Conservation (phyloP, 2,329 filamentous ascomycete genomes). For the Colletotrichum brevisporum region DNA sequence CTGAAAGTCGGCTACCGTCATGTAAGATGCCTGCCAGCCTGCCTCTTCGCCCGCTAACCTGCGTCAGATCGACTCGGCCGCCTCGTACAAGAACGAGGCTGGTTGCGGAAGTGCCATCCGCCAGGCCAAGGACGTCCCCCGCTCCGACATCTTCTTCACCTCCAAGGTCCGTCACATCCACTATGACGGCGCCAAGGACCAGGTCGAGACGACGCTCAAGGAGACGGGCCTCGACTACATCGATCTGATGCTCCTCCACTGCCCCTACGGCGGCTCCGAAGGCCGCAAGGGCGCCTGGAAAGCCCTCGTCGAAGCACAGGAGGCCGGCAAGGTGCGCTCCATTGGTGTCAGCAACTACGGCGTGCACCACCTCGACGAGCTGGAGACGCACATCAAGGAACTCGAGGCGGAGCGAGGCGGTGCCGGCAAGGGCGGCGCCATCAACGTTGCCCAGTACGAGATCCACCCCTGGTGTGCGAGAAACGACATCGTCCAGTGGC, state of each 20-base stretch:
- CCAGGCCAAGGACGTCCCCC: conserved; percentile 55
- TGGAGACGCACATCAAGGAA: conserved; percentile 71
- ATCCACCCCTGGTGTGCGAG: conserved; percentile 90
- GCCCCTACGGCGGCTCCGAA: conserved; percentile 70
- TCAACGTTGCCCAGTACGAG: conserved; percentile 91
- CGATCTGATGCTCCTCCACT: conserved; percentile 76
- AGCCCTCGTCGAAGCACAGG: conserved; percentile 74
- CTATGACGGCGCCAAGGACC: conserved; percentile 75
- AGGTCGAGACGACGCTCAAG: conserved; percentile 74
- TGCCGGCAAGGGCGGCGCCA: conserved; percentile 76
- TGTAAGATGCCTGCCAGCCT: conserved; percentile 48
- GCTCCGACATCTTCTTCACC: conserved; percentile 68
- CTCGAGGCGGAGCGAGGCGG: conserved; percentile 73
- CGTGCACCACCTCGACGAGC: conserved; percentile 72
- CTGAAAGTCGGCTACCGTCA: conserved; percentile 68
- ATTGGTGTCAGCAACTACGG: conserved; percentile 78
- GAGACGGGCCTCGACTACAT: conserved; percentile 76
- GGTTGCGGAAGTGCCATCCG: conserved; percentile 62
- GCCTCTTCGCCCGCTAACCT: conserved; percentile 10
- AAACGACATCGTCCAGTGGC: conserved; percentile 86
- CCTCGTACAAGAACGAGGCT: conserved; percentile 66
- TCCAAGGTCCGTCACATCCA: conserved; percentile 63
- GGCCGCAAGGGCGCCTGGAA: conserved; percentile 73
- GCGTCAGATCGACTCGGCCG: conserved; percentile 66
- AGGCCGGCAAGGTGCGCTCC: conserved; percentile 72